Conservation (phyloP, 2,329 filamentous ascomycete genomes). For the Basipetospora chlamydospora region DNA sequence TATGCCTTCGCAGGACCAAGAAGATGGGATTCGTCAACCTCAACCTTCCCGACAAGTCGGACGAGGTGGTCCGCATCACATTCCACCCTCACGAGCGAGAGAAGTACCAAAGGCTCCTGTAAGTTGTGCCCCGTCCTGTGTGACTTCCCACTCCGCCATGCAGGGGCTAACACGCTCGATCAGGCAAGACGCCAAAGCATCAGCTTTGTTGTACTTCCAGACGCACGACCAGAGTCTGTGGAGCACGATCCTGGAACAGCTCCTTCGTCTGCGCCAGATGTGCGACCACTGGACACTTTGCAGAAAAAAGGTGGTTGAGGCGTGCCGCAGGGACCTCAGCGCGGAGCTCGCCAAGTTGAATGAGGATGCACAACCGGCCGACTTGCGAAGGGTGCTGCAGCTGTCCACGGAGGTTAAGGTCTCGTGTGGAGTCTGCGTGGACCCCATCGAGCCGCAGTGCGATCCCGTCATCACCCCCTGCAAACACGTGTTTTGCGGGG, state of each 20-base stretch:
- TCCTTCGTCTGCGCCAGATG: constrained; percentile 70
- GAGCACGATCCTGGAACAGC: constrained; percentile 53
- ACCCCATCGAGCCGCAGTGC: constrained; percentile 38
- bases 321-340: constrained; percentile 56
- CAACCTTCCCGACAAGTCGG: constrained; percentile 60
- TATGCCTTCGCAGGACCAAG: constrained; percentile 71
- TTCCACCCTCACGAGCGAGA: constrained; percentile 60
- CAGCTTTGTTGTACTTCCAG: constrained; percentile 30
- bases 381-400: constrained; percentile 62
- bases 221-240: constrained; percentile 16
- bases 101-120: constrained; percentile 63
- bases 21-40: constrained; percentile 81
- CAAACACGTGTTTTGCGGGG: constrained; percentile 63
- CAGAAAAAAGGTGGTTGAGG: constrained; percentile 57
- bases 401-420: constrained; percentile 56
- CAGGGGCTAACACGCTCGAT: constrained; percentile 11
- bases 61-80: constrained; percentile 61
- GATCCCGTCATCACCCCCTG: constrained; percentile 73
- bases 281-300: constrained; percentile 76
- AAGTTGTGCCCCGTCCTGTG: constrained; percentile 17
- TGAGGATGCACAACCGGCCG: constrained; percentile 54
- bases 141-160: no score
- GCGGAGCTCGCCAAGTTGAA: constrained; percentile 9
- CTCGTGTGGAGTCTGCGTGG: constrained; percentile 71
- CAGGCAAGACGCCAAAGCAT: constrained; percentile 51